Conservation (phyloP, 108 stramenopile genomes). For the Poteriospumella lacustris region DNA sequence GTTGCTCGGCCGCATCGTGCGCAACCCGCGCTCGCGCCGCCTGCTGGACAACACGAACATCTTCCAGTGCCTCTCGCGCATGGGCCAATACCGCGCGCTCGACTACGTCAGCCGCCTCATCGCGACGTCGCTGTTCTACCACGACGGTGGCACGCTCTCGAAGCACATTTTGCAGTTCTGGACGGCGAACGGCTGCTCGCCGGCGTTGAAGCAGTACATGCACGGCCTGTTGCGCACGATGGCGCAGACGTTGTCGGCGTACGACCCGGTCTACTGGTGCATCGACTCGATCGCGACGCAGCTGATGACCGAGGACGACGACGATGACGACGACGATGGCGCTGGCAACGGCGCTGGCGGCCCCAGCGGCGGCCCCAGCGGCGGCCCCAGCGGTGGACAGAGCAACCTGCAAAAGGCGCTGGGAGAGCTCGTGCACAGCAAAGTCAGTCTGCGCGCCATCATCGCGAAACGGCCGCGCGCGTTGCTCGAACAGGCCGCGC, state of each 20-base stretch:
- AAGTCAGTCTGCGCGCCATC: not conserved
- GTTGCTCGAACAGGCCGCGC: not conserved
- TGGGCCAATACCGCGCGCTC: not conserved
- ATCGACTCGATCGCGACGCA: conserved; percentile 16
- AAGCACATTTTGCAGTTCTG: conserved; percentile 2
- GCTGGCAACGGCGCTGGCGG: too few relatives aligned
- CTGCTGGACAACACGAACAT: not conserved
- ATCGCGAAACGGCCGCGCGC: conserved; percentile 10
- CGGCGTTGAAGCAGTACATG: not conserved
- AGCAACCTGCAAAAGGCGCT: not conserved
- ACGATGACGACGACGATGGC: not conserved
- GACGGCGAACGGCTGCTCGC: not conserved
- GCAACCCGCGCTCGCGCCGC: not conserved
- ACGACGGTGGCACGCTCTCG: conserved; percentile 1
- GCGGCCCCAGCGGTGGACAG: too few relatives aligned
- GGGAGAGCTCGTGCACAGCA: conserved; percentile 1
- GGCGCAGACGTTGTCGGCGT: not conserved
- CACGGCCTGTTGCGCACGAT: not conserved
- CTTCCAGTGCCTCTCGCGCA: not conserved
- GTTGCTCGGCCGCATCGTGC: conserved; percentile 9
- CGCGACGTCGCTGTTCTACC: not conserved
- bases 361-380: too few relatives aligned
- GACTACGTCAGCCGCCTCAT: conserved; percentile 9
- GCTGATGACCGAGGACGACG: not conserved
- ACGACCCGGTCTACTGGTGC: not conserved